Conservation (phyloP, 2,329 filamentous ascomycete genomes). For the Ascochyta viciae-villosae region DNA sequence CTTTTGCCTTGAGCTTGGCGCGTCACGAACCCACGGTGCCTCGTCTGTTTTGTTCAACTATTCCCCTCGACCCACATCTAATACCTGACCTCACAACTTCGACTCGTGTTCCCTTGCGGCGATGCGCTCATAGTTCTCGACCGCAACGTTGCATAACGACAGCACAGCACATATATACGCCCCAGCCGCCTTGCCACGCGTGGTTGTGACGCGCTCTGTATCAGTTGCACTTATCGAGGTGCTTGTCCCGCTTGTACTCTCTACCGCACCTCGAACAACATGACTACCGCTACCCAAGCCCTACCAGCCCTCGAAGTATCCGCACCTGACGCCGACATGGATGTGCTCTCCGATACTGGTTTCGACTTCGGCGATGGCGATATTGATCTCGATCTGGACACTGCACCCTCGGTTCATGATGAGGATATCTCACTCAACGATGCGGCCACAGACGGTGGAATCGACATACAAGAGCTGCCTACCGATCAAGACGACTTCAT, state of each 20-base stretch:
- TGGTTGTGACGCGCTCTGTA: constrained; percentile 27
- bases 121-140: constrained; percentile 8
- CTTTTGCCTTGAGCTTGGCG: constrained; percentile 1
- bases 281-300: constrained; percentile 34
- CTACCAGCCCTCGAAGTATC: constrained; percentile 39
- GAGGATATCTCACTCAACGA: constrained; percentile 67
- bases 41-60: constrained; percentile 5
- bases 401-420: constrained; percentile 30
- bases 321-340: constrained; percentile 61
- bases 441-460: constrained; percentile 38
- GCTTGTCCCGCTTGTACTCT: background rate
- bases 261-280: constrained; percentile 12
- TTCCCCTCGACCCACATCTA: background rate
- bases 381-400: constrained; percentile 64
- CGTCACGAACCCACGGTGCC: constrained; percentile 1
- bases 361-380: constrained; percentile 61
- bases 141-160: background rate
- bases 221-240: background rate
- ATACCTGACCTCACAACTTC: background rate
- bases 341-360: constrained; percentile 59
- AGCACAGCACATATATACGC: background rate
- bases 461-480: constrained; percentile 23
- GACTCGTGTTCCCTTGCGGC: background rate
- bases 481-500: constrained; percentile 47
- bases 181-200: background rate